Evolutionary conservation across 106 monocot genomes (phyloP), one percentile per base, ranked within the genome.

Genomic region (Narthecium ossifragum): DNA sequence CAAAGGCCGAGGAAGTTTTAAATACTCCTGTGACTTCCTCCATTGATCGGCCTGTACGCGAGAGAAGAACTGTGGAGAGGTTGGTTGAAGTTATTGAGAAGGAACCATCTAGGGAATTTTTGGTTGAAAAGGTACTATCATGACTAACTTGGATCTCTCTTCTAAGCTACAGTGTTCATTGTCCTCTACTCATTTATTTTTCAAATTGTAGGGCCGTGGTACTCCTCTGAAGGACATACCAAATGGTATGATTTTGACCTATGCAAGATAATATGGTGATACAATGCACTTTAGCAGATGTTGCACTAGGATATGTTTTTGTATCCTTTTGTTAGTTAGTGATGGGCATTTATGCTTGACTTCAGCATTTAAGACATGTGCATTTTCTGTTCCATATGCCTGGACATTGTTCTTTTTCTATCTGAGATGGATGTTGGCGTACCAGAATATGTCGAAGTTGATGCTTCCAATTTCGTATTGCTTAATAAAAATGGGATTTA

Each of bases 41-140:
- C 25, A 37, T 32, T 40, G 87, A 83, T 3, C 74, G 84, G 34
- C 83, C 86, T 62, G 77, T 85, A 36, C 82, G 94, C 39, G 94
- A 96, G 74, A 96, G 94, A 56, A 90, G 86, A 69, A 78, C 78
- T 33, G 94, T 96, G 48, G 83, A 96, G 72, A 80, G 94, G 61
- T 61, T 96, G 60, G 94, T 96, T 33, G 94, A 90, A 70, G 78
- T 81, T 39, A 84, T 96, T 68, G 94, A 96, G 38, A 90, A 86
- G 76, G 83, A 66, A 63, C 77, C 90, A 61, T 28, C 64, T 36
- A 82, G 47, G 66, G 60, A 51, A 27, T 77, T 83, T 51, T 45
- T 49, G 31, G 63, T 88, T 62, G 82, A 76, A 58, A 83, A 88
- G 87, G 87, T 87, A n/a, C 4, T 53, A 15, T 26, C 13, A 6